Evolutionary conservation across 768 basidiomycete genomes (phyloP).

Genomic region (Tephrocybe sp.): DNA sequence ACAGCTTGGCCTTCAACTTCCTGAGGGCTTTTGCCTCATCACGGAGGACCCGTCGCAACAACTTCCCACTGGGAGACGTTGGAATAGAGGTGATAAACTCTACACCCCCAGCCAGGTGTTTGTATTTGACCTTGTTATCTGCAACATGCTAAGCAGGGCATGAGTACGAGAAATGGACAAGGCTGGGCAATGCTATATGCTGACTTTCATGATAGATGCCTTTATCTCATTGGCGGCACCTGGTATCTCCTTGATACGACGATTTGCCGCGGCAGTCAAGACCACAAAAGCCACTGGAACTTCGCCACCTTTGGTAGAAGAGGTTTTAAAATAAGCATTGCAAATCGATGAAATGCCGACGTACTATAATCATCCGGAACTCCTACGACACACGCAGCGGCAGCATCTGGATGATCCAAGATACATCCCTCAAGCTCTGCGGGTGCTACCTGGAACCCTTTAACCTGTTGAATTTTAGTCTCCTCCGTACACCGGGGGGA

Average conservation of each 20-base stretch:
- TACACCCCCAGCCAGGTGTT: constrained; percentile 57
- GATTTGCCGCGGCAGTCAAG: constrained; percentile 38
- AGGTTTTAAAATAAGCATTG: constrained; percentile 4
- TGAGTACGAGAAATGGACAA: not conserved
- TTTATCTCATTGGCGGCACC: constrained; percentile 33
- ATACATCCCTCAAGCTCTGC: constrained; percentile 70
- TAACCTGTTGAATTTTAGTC: constrained; percentile 46
- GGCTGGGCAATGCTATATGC: not conserved
- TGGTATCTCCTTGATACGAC: constrained; percentile 28
- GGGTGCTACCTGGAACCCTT: constrained; percentile 73
- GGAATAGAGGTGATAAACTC: constrained; percentile 54
- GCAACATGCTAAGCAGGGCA: constrained; percentile 43
- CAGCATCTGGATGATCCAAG: constrained; percentile 57
- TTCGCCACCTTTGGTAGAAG: constrained; percentile 46
- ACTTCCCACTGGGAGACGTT: constrained; percentile 62
- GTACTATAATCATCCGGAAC: constrained; percentile 62
- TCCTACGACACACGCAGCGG: constrained; percentile 62
- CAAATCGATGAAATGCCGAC: constrained; percentile 9
- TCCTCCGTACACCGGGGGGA: constrained; percentile 18
- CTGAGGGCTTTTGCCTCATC: constrained; percentile 39
- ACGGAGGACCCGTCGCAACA: constrained; percentile 45
- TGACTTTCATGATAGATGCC: constrained; percentile 46
- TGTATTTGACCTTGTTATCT: constrained; percentile 53
- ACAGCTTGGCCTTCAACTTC: constrained; percentile 5
- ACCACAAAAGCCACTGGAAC: constrained; percentile 69